These are phyloP conservation scores for Boletus sp. DNA, from an alignment of 1,284 basidiomycete genomes.

Conservation along the genomic window DNA sequence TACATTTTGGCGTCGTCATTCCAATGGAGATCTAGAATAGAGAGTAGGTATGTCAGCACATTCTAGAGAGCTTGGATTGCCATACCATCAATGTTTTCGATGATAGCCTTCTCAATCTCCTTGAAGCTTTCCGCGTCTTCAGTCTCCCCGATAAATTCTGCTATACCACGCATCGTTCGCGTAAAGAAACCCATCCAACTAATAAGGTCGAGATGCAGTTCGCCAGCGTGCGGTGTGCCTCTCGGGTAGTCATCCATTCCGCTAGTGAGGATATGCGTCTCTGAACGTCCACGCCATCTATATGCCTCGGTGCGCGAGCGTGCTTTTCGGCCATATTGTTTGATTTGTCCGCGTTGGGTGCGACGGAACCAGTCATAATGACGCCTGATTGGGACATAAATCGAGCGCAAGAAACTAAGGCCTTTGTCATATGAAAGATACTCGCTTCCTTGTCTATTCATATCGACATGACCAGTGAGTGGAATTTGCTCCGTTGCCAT, in stretches of 20 bases:
- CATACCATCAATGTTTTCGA: constrained; percentile 86
- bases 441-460: constrained; percentile 43
- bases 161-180: constrained; percentile 86
- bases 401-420: constrained; percentile 69
- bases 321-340: constrained; percentile 83
- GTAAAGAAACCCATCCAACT: constrained; percentile 96
- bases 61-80: constrained; percentile 3
- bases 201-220: constrained; percentile 90
- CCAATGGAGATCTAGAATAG: constrained; percentile 84
- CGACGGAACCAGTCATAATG: constrained; percentile 97
- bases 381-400: constrained; percentile 83
- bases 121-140: constrained; percentile 81
- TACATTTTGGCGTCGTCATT: constrained; percentile 89
- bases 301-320: constrained; percentile 89
- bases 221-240: constrained; percentile 85
- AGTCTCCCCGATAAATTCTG: constrained; percentile 78
- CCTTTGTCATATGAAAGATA: constrained; percentile 67
- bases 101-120: constrained; percentile 78
- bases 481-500: constrained; percentile 52
- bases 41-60: constrained; percentile 10
- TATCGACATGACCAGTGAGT: constrained; percentile 38
- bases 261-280: constrained; percentile 87
- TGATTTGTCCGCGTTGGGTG: constrained; percentile 91
- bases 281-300: constrained; percentile 91
- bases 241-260: constrained; percentile 97